Conservation (phyloP, 2,329 filamentous ascomycete species). For the Aspergillus glaucus region DNA sequence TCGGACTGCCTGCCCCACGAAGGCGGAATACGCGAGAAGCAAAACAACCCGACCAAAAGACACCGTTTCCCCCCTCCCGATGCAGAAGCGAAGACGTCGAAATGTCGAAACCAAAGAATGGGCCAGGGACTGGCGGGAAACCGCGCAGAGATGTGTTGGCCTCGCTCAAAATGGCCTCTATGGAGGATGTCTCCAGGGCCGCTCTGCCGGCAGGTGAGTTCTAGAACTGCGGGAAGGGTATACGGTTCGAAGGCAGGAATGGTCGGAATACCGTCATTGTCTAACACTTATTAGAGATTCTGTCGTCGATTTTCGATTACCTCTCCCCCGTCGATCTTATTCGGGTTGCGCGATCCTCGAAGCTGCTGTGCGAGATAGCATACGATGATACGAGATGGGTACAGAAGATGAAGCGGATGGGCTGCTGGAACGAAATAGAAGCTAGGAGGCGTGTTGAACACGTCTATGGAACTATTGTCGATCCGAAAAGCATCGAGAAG, state of each 20-base stretch:
- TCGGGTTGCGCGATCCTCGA: constrained; percentile 75
- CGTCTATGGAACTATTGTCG: constrained; percentile 36
- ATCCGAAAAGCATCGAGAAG: constrained; percentile 20
- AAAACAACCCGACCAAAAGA: background rate
- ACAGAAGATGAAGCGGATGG: constrained; percentile 75
- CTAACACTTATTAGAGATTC: constrained; percentile 60
- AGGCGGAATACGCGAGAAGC: constrained; percentile 1
- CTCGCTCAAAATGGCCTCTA: constrained; percentile 71
- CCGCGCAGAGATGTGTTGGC: constrained; percentile 57
- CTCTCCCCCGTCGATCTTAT: constrained; percentile 79
- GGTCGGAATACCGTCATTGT: background rate
- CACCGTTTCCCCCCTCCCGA: constrained; percentile 12
- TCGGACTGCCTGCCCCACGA: background rate
- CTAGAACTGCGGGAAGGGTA: background rate
- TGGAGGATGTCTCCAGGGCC: constrained; percentile 66
- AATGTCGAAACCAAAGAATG: constrained; percentile 48
- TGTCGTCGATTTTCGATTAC: constrained; percentile 82
- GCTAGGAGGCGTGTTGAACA: constrained; percentile 77
- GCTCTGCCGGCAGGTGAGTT: constrained; percentile 70
- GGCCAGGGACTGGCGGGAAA: constrained; percentile 23
- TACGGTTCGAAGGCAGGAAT: background rate
- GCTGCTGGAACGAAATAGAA: constrained; percentile 84
- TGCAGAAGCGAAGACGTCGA: constrained; percentile 19
- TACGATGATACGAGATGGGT: constrained; percentile 98
- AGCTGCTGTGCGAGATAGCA: constrained; percentile 91